A percentile compares a stretch with the other conserved stretches of the same genome.
These are phyloP conservation scores for Xylaria acuta DNA, from an alignment of 495 filamentous ascomycete genomes.

Conservation along the genomic window DNA sequence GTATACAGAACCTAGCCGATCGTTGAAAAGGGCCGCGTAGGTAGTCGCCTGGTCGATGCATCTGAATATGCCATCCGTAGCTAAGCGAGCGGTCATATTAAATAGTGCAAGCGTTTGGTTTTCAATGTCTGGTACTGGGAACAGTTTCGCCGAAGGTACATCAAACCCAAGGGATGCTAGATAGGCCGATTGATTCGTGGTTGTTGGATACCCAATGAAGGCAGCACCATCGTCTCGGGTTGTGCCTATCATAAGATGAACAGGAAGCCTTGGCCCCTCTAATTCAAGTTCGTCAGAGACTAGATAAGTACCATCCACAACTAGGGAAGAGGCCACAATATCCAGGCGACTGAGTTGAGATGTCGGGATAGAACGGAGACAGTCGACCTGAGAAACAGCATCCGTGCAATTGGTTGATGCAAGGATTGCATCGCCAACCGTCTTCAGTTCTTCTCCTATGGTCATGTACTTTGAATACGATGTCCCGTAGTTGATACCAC, in stretches of 20 bases:
- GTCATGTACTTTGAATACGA: constrained; percentile 57
- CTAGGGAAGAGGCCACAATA: constrained; percentile 47
- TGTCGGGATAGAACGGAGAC: constrained; percentile 51
- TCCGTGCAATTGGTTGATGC: constrained; percentile 48
- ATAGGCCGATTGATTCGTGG: constrained; percentile 43
- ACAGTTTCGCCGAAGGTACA: constrained; percentile 43
- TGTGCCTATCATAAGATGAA: constrained; percentile 53
- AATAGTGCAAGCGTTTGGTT: constrained; percentile 54
- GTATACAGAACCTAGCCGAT: constrained; percentile 39
- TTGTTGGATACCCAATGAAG: constrained; percentile 50
- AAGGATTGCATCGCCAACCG: constrained; percentile 49
- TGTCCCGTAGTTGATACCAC: constrained; percentile 52
- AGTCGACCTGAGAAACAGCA: constrained; percentile 52
- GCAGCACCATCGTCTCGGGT: constrained; percentile 58
- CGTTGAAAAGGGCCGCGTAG: constrained; percentile 40
- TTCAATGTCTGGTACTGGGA: constrained; percentile 41
- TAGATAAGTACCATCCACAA: constrained; percentile 56
- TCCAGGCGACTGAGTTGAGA: constrained; percentile 36
- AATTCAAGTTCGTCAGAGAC: constrained; percentile 43
- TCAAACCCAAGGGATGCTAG: constrained; percentile 48
- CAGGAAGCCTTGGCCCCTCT: constrained; percentile 37
- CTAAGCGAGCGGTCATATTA: constrained; percentile 49
- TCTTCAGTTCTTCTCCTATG: constrained; percentile 48
- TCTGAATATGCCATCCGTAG: constrained; percentile 59
- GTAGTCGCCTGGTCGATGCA: constrained; percentile 57